These are phyloP conservation scores for Podaxis pistillaris DNA, from an alignment of 768 basidiomycete species.

Conservation along the genomic window DNA sequence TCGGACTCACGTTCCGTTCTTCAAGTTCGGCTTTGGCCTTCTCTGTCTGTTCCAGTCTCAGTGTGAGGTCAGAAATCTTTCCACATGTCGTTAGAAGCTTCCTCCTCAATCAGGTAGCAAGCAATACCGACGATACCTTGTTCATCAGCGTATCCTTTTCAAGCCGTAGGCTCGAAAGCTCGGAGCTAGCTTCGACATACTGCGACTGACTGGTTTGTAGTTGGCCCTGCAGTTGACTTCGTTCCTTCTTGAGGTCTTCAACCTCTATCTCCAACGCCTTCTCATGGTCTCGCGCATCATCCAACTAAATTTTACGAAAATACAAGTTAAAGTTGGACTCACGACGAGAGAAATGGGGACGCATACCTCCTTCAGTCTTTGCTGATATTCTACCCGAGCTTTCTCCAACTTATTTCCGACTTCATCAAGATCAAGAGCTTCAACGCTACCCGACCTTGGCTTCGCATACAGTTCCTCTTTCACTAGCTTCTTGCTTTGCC, in stretches of 20 bases:
- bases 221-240: constrained; percentile 5
- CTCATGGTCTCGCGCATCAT: constrained; percentile 1
- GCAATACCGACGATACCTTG: not conserved
- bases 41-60: constrained; percentile 2
- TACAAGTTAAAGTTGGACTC: not conserved
- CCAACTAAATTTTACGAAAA: not conserved
- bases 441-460: not conserved
- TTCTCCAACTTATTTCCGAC: constrained; percentile 15
- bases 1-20: not conserved
- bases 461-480: not conserved
- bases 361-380: constrained; percentile 3
- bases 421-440: constrained; percentile 15
- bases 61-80: constrained; percentile 5
- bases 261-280: not conserved
- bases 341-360: not conserved
- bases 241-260: constrained; percentile 8
- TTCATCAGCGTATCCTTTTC: constrained; percentile 6
- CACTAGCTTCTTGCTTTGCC: not conserved
- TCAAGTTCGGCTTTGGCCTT: not conserved
- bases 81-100: not conserved
- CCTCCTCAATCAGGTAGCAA: not conserved
- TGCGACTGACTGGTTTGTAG: not conserved
- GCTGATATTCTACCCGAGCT: constrained; percentile 17
- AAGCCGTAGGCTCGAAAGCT: not conserved
- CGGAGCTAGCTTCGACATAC: constrained; percentile 3